phyloP scores from a whole-genome alignment of 257 asterid species.

The Verbascum thapsus region DNA sequence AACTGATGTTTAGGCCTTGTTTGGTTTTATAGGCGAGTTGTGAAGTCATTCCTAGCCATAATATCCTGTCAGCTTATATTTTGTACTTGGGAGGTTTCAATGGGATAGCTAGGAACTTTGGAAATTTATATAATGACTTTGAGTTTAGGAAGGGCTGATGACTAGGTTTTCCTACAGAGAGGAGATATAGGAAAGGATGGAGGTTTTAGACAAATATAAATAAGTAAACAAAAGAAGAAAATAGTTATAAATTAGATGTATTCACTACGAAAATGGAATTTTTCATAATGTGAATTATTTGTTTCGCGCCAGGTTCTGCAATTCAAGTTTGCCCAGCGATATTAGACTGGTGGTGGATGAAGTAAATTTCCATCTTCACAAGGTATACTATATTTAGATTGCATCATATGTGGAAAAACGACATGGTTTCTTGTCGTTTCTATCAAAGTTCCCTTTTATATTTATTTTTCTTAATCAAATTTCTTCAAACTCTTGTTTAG shows the following conservation, averaged over 20 bases:
- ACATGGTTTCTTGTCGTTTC: slow-evolving; percentile 6
- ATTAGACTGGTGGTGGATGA: slow-evolving; percentile 69
- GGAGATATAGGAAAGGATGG: neutral
- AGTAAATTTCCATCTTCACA: slow-evolving; percentile 82
- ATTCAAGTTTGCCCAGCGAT: slow-evolving; percentile 75
- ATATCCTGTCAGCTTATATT: neutral
- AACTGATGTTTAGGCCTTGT: neutral
- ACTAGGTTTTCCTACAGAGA: slow-evolving; percentile 1
- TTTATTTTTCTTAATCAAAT: neutral
- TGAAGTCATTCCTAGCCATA: slow-evolving; percentile 20
- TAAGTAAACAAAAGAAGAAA: neutral
- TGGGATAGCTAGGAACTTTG: slow-evolving; percentile 15
- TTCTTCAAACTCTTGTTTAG: slow-evolving; percentile 16
- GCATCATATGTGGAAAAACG: neutral
- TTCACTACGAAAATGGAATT: neutral
- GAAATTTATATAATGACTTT: slow-evolving; percentile 12
- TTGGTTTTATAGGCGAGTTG: slow-evolving; percentile 1
- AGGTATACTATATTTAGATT: slow-evolving; percentile 49
- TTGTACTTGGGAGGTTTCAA: slow-evolving; percentile 11
- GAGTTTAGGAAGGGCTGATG: neutral
- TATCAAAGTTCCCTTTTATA: no score
- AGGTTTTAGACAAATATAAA: slow-evolving; percentile 3
- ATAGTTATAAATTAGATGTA: slow-evolving; percentile 6
- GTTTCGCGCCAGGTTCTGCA: slow-evolving; percentile 65
- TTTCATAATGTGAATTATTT: slow-evolving; percentile 21